Evolutionary conservation across 2,329 filamentous ascomycete species (phyloP).

Genomic region (Lasiodiplodia sp.): DNA sequence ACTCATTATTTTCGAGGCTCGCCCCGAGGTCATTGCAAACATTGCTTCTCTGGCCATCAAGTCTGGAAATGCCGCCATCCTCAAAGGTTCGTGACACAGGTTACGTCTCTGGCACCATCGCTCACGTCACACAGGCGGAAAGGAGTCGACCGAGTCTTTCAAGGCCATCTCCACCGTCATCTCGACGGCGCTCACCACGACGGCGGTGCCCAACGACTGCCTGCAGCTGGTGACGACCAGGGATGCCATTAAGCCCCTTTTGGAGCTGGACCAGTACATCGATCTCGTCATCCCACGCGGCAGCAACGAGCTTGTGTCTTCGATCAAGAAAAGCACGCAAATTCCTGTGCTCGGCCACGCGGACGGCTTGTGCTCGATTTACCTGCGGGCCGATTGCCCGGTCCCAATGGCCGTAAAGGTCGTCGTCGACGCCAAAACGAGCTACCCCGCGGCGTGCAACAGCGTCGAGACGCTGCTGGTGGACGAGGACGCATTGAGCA

Average conservation of each 20-base stretch:
- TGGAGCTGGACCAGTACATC: slow-evolving; percentile 84
- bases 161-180: slow-evolving; percentile 87
- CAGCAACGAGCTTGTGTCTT: slow-evolving; percentile 86
- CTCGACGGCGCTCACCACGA: slow-evolving; percentile 74
- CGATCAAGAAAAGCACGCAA: slow-evolving; percentile 88
- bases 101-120: not conserved
- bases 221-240: slow-evolving; percentile 94
- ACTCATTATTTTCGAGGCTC: slow-evolving; percentile 96
- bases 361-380: slow-evolving; percentile 89
- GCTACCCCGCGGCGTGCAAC: slow-evolving; percentile 96
- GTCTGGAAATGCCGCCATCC: slow-evolving; percentile 93
- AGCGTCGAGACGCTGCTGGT: slow-evolving; percentile 90
- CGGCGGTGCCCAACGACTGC: slow-evolving; percentile 81
- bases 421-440: slow-evolving; percentile 89
- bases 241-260: slow-evolving; percentile 87
- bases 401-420: slow-evolving; percentile 74
- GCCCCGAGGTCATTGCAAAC: slow-evolving; percentile 97
- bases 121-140: slow-evolving; percentile 69
- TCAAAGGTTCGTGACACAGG: slow-evolving; percentile 71
- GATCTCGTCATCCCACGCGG: slow-evolving; percentile 95
- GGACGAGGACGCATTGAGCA: slow-evolving; percentile 72
- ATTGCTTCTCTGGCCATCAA: slow-evolving; percentile 96
- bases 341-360: slow-evolving; percentile 97
- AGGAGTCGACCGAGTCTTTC: slow-evolving; percentile 96
- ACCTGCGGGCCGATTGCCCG: slow-evolving; percentile 82